A percentile compares a stretch with the other conserved stretches of the same genome.
Evolutionary conservation across 2,329 filamentous ascomycete genomes (phyloP).

Genomic region (Xylaria sp.): DNA sequence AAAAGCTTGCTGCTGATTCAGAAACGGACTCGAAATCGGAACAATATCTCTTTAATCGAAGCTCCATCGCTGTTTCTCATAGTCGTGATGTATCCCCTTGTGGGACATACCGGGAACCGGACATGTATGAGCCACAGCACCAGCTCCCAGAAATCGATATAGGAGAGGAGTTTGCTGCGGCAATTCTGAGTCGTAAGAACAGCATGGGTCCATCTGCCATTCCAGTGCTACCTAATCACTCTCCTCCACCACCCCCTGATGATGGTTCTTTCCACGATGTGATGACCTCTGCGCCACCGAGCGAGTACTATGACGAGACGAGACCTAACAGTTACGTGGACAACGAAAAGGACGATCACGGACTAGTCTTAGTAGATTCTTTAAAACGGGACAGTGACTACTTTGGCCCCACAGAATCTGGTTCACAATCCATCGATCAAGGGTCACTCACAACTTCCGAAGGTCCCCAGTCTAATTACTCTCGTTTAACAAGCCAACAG

Average conservation of each 20-base stretch:
- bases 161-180: conserved; percentile 62
- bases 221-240: conserved; percentile 59
- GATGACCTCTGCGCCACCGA: conserved; percentile 50
- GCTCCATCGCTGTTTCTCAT: conserved; percentile 46
- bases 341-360: conserved; percentile 57
- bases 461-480: conserved; percentile 52
- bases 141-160: conserved; percentile 64
- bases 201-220: conserved; percentile 38
- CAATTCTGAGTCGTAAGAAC: conserved; percentile 55
- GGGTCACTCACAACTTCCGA: conserved; percentile 59
- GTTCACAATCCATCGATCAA: conserved; percentile 60
- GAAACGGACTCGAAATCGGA: conserved; percentile 48
- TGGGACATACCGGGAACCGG: conserved; percentile 46
- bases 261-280: conserved; percentile 44
- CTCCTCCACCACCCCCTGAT: conserved; percentile 62
- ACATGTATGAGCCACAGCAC: conserved; percentile 47
- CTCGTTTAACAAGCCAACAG: conserved; percentile 53
- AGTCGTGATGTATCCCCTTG: conserved; percentile 51
- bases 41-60: conserved; percentile 46
- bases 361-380: conserved; percentile 55
- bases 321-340: conserved; percentile 56
- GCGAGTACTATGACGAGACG: conserved; percentile 57
- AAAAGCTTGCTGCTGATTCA: conserved; percentile 46
- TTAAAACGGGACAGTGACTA: conserved; percentile 61
- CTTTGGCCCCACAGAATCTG: conserved; percentile 56